Conservation (phyloP, 371 early-diverging fungal species). For the Mortierella sp. region DNA sequence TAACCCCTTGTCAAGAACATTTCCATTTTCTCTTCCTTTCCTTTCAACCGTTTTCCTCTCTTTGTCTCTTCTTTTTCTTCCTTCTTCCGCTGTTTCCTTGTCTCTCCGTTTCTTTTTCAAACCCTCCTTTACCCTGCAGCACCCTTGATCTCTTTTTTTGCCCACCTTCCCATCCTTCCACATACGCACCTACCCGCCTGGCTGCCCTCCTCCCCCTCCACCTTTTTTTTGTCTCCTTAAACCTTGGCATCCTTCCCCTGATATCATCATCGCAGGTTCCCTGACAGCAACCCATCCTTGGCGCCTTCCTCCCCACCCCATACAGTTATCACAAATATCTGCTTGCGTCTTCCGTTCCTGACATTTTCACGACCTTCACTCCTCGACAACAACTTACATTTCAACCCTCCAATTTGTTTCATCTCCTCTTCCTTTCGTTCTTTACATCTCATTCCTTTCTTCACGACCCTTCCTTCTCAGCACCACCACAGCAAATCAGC, state of each 20-base stretch:
- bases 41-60: background rate
- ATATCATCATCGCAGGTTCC: background rate
- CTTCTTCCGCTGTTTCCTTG: too few species aligned
- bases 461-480: background rate
- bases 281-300: background rate
- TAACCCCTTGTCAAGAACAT: conserved; percentile 83
- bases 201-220: background rate
- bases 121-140: background rate
- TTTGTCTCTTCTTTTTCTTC: background rate
- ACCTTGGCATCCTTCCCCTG: background rate
- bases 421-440: background rate
- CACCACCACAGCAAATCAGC: background rate
- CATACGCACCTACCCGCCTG: background rate
- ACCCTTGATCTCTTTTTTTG: background rate
- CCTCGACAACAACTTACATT: background rate
- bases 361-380: background rate
- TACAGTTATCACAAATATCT: background rate
- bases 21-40: conserved; percentile 67
- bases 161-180: background rate
- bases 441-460: background rate
- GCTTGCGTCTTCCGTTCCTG: background rate
- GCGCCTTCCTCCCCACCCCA: background rate
- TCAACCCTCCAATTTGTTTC: background rate
- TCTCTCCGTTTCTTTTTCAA: background rate
- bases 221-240: background rate